phyloP scores from a whole-genome alignment of 1,139 yeast species.

The Yamadazyma taylorii region DNA sequence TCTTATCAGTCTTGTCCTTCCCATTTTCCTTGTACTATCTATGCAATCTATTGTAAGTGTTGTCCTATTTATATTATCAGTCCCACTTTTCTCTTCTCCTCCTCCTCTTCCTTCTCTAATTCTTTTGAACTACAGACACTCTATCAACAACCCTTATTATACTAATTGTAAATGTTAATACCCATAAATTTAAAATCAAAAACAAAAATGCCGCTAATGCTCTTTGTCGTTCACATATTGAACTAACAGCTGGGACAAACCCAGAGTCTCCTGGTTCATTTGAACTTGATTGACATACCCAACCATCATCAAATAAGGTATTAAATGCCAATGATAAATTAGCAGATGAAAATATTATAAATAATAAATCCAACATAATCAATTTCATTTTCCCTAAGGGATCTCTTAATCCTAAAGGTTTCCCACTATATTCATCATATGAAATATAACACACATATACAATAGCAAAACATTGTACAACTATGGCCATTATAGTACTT shows the following conservation, averaged over 20 bases:
- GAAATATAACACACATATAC: slow-evolving; percentile 79
- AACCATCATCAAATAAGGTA: slow-evolving; percentile 73
- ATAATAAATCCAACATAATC: slow-evolving; percentile 73
- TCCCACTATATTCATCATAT: slow-evolving; percentile 87
- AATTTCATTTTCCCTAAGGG: slow-evolving; percentile 81
- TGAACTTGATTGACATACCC: slow-evolving; percentile 63
- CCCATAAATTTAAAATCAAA: slow-evolving; percentile 77
- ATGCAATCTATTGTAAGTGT: too few species aligned
- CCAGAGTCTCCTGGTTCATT: slow-evolving; percentile 13
- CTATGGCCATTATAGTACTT: slow-evolving; percentile 88
- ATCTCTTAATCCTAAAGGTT: slow-evolving; percentile 85
- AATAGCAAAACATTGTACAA: slow-evolving; percentile 78
- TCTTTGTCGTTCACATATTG: slow-evolving; percentile 77
- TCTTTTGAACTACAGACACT: slow-evolving; percentile 17
- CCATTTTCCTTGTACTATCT: too few species aligned
- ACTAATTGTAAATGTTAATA: slow-evolving; percentile 79
- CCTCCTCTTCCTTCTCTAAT: too few species aligned
- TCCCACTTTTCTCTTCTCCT: too few species aligned
- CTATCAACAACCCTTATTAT: slow-evolving; percentile 78
- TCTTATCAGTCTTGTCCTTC: too few species aligned
- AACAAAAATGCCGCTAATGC: slow-evolving; percentile 79
- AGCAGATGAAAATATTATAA: slow-evolving; percentile 92
- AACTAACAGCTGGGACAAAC: slow-evolving; percentile 30
- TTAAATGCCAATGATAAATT: slow-evolving; percentile 83
- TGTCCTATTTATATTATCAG: too few species aligned